phyloP scores from a whole-genome alignment of 2,329 filamentous ascomycete species.

The Calonectria ilicicola region DNA sequence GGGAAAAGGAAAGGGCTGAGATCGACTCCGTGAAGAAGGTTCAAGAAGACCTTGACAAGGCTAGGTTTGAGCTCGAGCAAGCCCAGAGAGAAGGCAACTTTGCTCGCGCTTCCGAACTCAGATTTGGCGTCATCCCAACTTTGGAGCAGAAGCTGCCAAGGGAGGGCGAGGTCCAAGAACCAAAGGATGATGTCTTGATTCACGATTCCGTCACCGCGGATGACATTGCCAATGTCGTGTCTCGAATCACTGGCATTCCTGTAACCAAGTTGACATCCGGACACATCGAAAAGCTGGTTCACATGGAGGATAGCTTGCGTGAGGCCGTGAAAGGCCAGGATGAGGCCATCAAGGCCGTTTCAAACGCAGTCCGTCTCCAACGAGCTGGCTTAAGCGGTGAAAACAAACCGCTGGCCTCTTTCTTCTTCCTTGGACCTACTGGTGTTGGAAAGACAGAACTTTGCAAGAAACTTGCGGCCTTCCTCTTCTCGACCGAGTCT shows the following conservation, averaged over 20 bases:
- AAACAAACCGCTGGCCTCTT: conserved; percentile 90
- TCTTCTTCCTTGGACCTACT: conserved; percentile 98
- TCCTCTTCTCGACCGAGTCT: conserved; percentile 91
- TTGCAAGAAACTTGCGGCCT: conserved; percentile 94
- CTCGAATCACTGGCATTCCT: conserved; percentile 91
- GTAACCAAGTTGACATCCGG: conserved; percentile 92
- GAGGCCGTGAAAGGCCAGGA: conserved; percentile 92
- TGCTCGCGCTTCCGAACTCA: conserved; percentile 87
- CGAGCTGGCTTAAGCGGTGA: conserved; percentile 91
- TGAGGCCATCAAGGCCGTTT: conserved; percentile 89
- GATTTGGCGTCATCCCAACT: conserved; percentile 87
- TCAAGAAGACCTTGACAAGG: conserved; percentile 89
- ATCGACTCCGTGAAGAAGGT: conserved; percentile 89
- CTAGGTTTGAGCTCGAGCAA: conserved; percentile 85
- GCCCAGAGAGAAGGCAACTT: conserved; percentile 92
- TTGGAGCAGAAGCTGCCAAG: conserved; percentile 84
- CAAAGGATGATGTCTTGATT: conserved; percentile 71
- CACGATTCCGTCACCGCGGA: conserved; percentile 96
- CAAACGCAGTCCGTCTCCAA: conserved; percentile 94
- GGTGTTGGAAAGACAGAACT: conserved; percentile 98
- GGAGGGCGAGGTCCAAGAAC: conserved; percentile 67
- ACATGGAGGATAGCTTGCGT: conserved; percentile 92
- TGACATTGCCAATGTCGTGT: conserved; percentile 93
- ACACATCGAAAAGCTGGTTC: conserved; percentile 92
- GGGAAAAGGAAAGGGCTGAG: conserved; percentile 90